These are phyloP conservation scores for Mortierella sp. DNA, from an alignment of 371 early-diverging fungal genomes.

Conservation along the genomic window DNA sequence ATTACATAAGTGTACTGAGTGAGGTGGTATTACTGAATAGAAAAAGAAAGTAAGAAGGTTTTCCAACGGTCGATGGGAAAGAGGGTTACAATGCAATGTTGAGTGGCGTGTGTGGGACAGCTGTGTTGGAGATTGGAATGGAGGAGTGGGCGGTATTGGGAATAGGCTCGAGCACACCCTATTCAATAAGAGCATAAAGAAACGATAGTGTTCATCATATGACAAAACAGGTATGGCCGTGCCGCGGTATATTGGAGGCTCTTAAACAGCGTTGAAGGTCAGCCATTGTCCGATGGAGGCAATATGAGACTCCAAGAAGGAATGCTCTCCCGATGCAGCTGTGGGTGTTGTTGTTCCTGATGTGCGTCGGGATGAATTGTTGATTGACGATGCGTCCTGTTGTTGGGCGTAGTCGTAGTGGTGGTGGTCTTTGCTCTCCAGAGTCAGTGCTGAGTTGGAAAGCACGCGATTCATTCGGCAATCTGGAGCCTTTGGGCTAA, in stretches of 20 bases:
- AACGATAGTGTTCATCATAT: too few relatives aligned
- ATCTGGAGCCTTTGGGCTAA: conserved; percentile 6
- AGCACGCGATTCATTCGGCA: conserved; percentile 26
- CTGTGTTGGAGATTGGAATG: background rate
- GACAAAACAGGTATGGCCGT: too few relatives aligned
- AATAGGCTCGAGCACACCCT: too few relatives aligned
- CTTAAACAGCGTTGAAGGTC: conserved; percentile 18
- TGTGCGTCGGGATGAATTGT: background rate
- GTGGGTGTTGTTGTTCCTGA: background rate
- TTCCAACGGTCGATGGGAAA: background rate
- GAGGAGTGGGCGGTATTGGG: too few relatives aligned
- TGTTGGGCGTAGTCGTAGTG: background rate
- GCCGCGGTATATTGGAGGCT: too few relatives aligned
- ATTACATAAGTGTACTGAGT: background rate
- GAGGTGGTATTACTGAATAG: background rate
- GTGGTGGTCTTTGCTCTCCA: background rate
- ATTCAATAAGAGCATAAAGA: background rate
- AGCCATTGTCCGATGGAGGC: conserved; percentile 49
- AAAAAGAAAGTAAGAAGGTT: background rate
- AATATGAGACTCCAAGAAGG: conserved; percentile 49
- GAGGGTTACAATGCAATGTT: background rate
- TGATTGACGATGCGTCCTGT: background rate
- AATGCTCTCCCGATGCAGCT: conserved; percentile 19
- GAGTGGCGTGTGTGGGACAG: too few relatives aligned
- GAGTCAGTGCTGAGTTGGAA: background rate